A percentile compares a stretch with the other conserved stretches of the same genome.
phyloP scores from a whole-genome alignment of 768 basidiomycete species.

The Kwoniella dendrophila region DNA sequence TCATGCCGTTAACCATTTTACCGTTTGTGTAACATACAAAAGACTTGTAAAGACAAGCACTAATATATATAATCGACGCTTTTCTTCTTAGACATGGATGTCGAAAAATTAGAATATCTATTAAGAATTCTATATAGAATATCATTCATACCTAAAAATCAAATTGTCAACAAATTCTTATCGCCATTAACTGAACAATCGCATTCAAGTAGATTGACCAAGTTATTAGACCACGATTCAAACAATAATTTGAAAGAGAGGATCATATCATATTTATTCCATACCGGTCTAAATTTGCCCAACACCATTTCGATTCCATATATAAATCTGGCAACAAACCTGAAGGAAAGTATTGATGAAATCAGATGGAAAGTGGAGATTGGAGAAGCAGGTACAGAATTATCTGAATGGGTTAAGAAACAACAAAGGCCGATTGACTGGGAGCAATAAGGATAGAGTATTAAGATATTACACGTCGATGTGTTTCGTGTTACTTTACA shows the following conservation, averaged over 20 bases:
- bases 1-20: background rate
- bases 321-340: background rate
- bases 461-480: too few species aligned
- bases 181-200: background rate
- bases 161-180: background rate
- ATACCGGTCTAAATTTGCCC: conserved; percentile 29
- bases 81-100: conserved; percentile 7
- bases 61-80: too few species aligned
- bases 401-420: conserved; percentile 35
- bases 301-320: background rate
- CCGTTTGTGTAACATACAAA: background rate
- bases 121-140: conserved; percentile 19
- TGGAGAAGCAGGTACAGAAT: conserved; percentile 9
- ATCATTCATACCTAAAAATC: conserved; percentile 5
- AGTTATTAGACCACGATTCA: background rate
- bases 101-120: conserved; percentile 10
- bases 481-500: too few species aligned
- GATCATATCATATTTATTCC: conserved; percentile 21
- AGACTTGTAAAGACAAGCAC: too few species aligned
- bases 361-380: conserved; percentile 24
- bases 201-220: conserved; percentile 3
- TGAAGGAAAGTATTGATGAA: conserved; percentile 21
- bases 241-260: background rate
- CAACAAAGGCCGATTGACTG: conserved; percentile 24
- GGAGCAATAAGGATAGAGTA: conserved; percentile 16